Percentiles rank a stretch among this genome's conserved stretches.
Conservation (phyloP, 1,139 yeast genomes). For the Taphrina confusa region DNA sequence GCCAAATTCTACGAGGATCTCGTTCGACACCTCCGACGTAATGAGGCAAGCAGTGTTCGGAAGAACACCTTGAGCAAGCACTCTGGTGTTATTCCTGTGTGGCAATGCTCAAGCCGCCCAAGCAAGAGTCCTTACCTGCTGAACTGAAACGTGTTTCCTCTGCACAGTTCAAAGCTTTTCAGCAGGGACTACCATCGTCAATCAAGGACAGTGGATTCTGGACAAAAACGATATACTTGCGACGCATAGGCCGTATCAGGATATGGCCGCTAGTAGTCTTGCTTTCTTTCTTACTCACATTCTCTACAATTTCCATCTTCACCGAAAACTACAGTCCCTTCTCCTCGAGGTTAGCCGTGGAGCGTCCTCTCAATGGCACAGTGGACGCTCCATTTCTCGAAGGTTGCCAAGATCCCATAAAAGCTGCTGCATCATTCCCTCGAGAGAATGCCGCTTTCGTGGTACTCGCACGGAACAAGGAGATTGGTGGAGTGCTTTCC, state of each 20-base stretch:
- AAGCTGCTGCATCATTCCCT: constrained; percentile 41
- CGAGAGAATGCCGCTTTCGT: constrained; percentile 78
- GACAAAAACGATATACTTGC: constrained; percentile 16
- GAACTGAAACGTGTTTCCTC: constrained; percentile 31
- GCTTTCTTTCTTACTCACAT: constrained; percentile 2
- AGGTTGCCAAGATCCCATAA: constrained; percentile 34
- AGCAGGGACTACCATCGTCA: constrained; percentile 26
- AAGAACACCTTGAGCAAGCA: too few species aligned
- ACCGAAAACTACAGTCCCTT: neutral
- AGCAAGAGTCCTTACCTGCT: constrained; percentile 12
- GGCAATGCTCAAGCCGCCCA: constrained; percentile 20
- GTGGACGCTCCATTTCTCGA: constrained; percentile 29
- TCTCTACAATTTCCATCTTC: neutral
- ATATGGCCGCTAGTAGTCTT: constrained; percentile 21
- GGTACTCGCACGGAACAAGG: constrained; percentile 76
- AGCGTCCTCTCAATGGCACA: constrained; percentile 16
- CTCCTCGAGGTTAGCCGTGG: neutral
- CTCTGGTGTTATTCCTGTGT: too few species aligned
- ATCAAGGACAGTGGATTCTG: constrained; percentile 17
- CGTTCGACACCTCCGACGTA: too few species aligned
- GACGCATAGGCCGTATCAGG: constrained; percentile 21
- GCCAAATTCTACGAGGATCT: too few species aligned
- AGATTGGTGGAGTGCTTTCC: constrained; percentile 64
- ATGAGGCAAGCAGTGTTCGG: too few species aligned
- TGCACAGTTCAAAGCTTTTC: constrained; percentile 31